Evolutionary conservation across 2,329 filamentous ascomycete genomes (phyloP), one percentile per base, ranked within the genome.

Genomic region (Colletotrichum coccodes): DNA sequence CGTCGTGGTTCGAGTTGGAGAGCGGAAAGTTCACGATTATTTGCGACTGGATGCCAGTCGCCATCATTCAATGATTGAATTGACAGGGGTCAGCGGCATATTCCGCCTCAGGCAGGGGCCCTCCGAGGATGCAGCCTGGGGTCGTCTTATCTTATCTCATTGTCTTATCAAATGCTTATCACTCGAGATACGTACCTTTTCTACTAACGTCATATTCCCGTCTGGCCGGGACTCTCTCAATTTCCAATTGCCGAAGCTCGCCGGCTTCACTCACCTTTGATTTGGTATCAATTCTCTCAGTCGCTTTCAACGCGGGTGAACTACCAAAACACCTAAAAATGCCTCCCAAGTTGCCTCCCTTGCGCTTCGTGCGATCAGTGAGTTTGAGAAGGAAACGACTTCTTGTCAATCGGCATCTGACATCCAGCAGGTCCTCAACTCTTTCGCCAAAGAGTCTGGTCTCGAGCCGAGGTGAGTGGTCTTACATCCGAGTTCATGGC

Each of bases 391-490:
- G n/a, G n/a, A n/a, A n/a, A n/a, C n/a, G n/a, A n/a, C n/a, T n/a
- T n/a, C n/a, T n/a, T n/a, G 34, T 47, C 38, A 34, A 23, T 34
- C 4, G 2, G 38, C 40, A 14, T 34, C 67, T 63, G 46, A 70
- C 64, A 46, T 16, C 44, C 21, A 21, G 1, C 67, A 96, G 94
- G 94, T 97, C 53, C 88, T 94, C 84, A 92, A 92, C 78, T 95
- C 93, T 2, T 98, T 98, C 80, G 89, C 93, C 83, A 88, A 89
- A 72, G 92, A 94, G 72, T 97, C 94, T 6, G 95, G 95, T 7
- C 83, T 98, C 23, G 95, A 98, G 79, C 94, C 94, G 78, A 92
- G 93, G 95, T 97, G 77, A 75, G 82, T 52, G 16, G n/a, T 1
- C 21, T 47, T 44, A 32, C 56, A 36, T n/a, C 26, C n/a, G 28